Conservation (phyloP, 2,329 filamentous ascomycete genomes). For the Aspergillus sergii region DNA sequence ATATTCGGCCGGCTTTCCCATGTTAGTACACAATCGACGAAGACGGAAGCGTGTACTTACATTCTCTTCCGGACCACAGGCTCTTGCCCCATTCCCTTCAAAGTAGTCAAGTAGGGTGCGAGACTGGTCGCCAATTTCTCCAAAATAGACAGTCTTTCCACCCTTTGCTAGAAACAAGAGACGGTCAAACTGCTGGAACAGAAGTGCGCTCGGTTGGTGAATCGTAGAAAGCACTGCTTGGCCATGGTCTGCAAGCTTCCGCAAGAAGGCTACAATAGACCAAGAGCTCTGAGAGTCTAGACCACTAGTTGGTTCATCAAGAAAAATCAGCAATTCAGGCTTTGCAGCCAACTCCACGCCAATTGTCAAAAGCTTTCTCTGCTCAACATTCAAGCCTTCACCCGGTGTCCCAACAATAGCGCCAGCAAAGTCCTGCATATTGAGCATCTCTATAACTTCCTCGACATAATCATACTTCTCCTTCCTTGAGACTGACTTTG, state of each 20-base stretch:
- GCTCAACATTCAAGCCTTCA: conserved; percentile 67
- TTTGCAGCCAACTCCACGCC: conserved; percentile 91
- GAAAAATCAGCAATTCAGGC: conserved; percentile 80
- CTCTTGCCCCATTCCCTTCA: conserved; percentile 60
- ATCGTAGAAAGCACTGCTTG: conserved; percentile 92
- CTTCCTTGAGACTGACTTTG: conserved; percentile 64
- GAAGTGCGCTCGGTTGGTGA: conserved; percentile 89
- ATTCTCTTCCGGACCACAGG: conserved; percentile 65
- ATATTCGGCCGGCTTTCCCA: conserved; percentile 64
- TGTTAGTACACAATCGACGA: conserved; percentile 15
- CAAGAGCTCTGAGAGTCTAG: conserved; percentile 88
- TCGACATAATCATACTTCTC: conserved; percentile 87
- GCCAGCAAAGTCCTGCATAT: conserved; percentile 86
- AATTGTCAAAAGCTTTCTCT: conserved; percentile 76
- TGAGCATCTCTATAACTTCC: conserved; percentile 76
- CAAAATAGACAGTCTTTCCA: conserved; percentile 68
- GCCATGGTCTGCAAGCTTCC: conserved; percentile 83
- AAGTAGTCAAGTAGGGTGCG: conserved; percentile 64
- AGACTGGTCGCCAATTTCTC: conserved; percentile 63
- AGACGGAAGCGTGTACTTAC: conserved; percentile 19
- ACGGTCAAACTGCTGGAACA: conserved; percentile 79
- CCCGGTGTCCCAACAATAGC: conserved; percentile 85
- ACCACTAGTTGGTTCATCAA: conserved; percentile 91
- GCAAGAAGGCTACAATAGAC: conserved; percentile 82
- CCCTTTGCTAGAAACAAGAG: conserved; percentile 65